Percentiles rank a stretch among this genome's conserved stretches.
Evolutionary conservation across 176 grass and related monocot species (phyloP).

Genomic region (Triticum aestivum): DNA sequence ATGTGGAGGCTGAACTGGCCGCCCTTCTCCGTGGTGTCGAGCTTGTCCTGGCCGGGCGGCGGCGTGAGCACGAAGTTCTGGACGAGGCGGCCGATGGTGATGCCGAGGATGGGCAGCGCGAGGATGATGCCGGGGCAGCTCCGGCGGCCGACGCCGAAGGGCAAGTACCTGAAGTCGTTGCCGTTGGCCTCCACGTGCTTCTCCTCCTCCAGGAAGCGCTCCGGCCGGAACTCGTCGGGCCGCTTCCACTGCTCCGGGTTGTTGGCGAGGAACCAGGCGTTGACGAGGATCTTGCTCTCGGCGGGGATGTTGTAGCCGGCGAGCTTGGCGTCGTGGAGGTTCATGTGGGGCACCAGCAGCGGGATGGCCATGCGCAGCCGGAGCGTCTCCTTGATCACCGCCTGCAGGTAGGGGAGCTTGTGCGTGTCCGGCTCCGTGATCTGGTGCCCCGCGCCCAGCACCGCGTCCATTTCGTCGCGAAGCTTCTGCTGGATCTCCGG

Average conservation of each 20-base stretch:
- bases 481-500: conserved; percentile 74
- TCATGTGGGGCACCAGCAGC: conserved; percentile 84
- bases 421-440: conserved; percentile 73
- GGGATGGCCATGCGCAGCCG: conserved; percentile 80
- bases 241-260: conserved; percentile 58
- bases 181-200: conserved; percentile 65
- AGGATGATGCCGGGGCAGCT: conserved; percentile 87
- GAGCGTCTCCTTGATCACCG: conserved; percentile 83
- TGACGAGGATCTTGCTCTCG: conserved; percentile 83
- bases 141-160: conserved; percentile 66
- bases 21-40: conserved; percentile 76
- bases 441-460: conserved; percentile 42
- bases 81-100: conserved; percentile 73
- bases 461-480: conserved; percentile 56
- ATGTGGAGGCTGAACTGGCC: conserved; percentile 90
- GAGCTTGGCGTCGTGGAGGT: conserved; percentile 79
- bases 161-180: conserved; percentile 79
- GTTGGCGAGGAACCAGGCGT: conserved; percentile 81
- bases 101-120: conserved; percentile 76
- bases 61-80: conserved; percentile 78
- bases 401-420: conserved; percentile 70
- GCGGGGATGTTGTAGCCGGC: conserved; percentile 69
- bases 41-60: conserved; percentile 48
- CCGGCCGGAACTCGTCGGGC: conserved; percentile 70
- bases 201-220: conserved; percentile 84